A percentile compares a stretch with the other conserved stretches of the same genome.
Evolutionary conservation across 139 green algal genomes (phyloP).

Genomic region (Coelastrella sp.): DNA sequence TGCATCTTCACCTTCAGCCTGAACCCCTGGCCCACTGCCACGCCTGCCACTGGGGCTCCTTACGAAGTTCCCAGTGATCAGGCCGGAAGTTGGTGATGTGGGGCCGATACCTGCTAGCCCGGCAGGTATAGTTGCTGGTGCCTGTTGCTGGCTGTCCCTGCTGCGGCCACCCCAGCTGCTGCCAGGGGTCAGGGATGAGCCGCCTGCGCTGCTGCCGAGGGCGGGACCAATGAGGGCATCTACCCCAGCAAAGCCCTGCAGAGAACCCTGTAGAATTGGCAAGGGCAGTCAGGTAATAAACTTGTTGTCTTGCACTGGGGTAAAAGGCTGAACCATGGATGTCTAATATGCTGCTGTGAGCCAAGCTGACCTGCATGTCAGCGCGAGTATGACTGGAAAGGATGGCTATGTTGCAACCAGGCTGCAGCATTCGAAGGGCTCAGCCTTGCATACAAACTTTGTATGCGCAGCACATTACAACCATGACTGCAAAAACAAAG

Average conservation of each 20-base stretch:
- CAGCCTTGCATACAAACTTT: no score
- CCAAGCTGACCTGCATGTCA: no score
- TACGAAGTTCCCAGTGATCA: background rate
- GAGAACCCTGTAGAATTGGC: background rate
- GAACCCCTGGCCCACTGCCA: background rate
- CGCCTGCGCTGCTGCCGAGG: background rate
- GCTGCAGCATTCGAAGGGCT: no score
- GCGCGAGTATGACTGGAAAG: no score
- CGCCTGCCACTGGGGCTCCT: background rate
- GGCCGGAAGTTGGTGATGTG: background rate
- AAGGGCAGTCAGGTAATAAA: background rate
- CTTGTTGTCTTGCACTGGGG: no score
- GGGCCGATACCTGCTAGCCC: background rate
- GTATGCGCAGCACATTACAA: no score
- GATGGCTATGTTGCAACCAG: no score
- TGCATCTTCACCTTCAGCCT: background rate
- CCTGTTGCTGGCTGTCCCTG: background rate
- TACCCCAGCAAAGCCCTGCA: constrained; percentile 31
- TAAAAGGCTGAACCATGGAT: no score
- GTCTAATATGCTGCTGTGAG: no score
- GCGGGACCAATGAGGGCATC: constrained; percentile 6
- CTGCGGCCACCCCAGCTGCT: background rate
- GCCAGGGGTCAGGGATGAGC: background rate
- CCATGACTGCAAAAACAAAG: no score
- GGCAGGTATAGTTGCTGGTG: no score